Percentiles rank a stretch among this genome's conserved stretches.
These are phyloP conservation scores for Ceratocystiopsis brevicomis DNA, from an alignment of 2,329 filamentous ascomycete genomes.

Conservation along the genomic window DNA sequence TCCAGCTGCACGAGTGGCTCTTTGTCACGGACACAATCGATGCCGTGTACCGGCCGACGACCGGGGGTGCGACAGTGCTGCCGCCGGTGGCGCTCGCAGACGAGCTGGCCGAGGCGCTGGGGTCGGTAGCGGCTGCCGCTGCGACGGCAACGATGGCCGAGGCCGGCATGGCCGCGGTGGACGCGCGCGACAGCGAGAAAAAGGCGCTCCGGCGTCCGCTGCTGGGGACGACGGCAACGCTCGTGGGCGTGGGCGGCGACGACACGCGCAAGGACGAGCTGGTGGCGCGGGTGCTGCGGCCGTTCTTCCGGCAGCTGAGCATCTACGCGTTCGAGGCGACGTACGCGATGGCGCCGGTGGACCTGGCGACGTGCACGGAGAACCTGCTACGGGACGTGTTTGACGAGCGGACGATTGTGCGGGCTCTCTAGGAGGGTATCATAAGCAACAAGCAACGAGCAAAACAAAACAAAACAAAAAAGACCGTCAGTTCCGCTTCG, in stretches of 20 bases:
- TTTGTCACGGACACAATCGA: slow-evolving; percentile 96
- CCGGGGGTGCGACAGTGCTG: slow-evolving; percentile 20
- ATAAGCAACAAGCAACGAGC: too few relatives aligned
- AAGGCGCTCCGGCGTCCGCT: slow-evolving; percentile 27
- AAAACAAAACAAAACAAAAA: not conserved
- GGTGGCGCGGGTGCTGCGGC: slow-evolving; percentile 58
- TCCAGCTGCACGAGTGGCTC: slow-evolving; percentile 95
- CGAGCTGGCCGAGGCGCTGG: slow-evolving; percentile 61
- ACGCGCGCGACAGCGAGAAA: slow-evolving; percentile 15
- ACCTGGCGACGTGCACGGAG: slow-evolving; percentile 43
- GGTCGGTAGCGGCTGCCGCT: slow-evolving; percentile 16
- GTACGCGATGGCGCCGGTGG: slow-evolving; percentile 61
- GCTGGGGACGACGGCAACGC: slow-evolving; percentile 35
- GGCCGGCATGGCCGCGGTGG: slow-evolving; percentile 6
- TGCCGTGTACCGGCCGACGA: slow-evolving; percentile 64
- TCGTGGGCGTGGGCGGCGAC: slow-evolving; percentile 37
- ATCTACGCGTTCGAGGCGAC: slow-evolving; percentile 87
- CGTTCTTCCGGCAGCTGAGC: slow-evolving; percentile 81
- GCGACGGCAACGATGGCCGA: slow-evolving; percentile 11
- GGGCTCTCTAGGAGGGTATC: slow-evolving; percentile 29
- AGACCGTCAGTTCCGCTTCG: not conserved
- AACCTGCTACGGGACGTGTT: slow-evolving; percentile 57
- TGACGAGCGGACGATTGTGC: slow-evolving; percentile 53
- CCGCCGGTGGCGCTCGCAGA: slow-evolving; percentile 63
- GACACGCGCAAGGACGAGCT: slow-evolving; percentile 32